phyloP scores from a whole-genome alignment of 1,284 basidiomycete species.

The Leucoagaricus sp. region DNA sequence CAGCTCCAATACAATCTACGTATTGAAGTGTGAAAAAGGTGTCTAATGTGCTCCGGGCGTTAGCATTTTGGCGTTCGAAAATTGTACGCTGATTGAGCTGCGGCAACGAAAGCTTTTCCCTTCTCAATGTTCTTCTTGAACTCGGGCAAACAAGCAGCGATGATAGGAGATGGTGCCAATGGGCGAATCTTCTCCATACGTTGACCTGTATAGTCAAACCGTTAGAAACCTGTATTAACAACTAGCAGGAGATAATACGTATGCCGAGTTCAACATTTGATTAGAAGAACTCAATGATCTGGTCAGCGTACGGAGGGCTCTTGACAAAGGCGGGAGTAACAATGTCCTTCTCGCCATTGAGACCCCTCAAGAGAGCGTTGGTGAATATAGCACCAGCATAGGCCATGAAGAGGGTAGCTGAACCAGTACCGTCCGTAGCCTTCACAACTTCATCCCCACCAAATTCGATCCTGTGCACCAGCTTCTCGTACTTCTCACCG shows the following conservation, averaged over 20 bases:
- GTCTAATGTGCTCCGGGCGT: no score
- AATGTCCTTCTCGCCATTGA: slow-evolving; percentile 86
- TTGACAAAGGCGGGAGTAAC: slow-evolving; percentile 87
- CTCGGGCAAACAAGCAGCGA: slow-evolving; percentile 88
- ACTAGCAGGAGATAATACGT: slow-evolving; percentile 39
- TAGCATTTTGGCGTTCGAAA: no score
- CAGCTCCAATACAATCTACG: no score
- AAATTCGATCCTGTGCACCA: slow-evolving; percentile 88
- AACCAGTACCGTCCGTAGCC: slow-evolving; percentile 89
- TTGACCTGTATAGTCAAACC: slow-evolving; percentile 51
- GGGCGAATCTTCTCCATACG: slow-evolving; percentile 89
- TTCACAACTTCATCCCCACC: slow-evolving; percentile 93
- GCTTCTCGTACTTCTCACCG: slow-evolving; percentile 67
- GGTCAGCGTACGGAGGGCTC: slow-evolving; percentile 80
- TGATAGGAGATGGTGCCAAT: slow-evolving; percentile 71
- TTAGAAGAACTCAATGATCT: slow-evolving; percentile 90
- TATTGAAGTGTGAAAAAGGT: no score
- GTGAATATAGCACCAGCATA: slow-evolving; percentile 92
- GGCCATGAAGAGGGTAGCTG: slow-evolving; percentile 93
- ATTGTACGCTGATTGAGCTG: background rate
- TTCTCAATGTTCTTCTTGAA: slow-evolving; percentile 98
- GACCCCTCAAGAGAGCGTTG: slow-evolving; percentile 78
- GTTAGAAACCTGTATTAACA: slow-evolving; percentile 15
- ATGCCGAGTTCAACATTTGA: slow-evolving; percentile 90
- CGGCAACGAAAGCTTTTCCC: slow-evolving; percentile 78